Evolutionary conservation across 2,329 filamentous ascomycete genomes (phyloP).

Genomic region (Thermothelomyces thermophilus): DNA sequence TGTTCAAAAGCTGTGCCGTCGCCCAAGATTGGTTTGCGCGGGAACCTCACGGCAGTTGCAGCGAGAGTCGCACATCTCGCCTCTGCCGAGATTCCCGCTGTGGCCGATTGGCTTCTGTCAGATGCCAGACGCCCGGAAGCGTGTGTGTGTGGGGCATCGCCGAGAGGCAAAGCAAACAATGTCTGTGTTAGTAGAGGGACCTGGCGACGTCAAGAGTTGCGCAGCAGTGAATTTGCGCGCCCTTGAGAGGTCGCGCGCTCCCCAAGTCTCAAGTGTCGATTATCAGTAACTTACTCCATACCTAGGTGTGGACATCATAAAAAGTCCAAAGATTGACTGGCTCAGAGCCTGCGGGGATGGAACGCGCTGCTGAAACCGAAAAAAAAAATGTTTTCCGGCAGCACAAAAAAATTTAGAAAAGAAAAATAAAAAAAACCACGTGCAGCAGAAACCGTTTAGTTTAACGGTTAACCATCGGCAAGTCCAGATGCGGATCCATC

Average conservation of each 20-base stretch:
- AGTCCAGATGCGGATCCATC: too few species aligned
- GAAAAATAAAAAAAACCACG: too few species aligned
- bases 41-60: neutral
- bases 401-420: neutral
- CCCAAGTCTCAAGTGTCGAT: too few species aligned
- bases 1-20: conserved; percentile 4
- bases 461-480: neutral
- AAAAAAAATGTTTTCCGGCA: neutral
- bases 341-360: conserved; percentile 6
- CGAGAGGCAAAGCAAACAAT: conserved; percentile 7
- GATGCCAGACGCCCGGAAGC: too few species aligned
- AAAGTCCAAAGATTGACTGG: conserved; percentile 8
- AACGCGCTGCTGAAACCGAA: conserved; percentile 7
- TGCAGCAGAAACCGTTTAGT: neutral
- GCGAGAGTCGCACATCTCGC: neutral
- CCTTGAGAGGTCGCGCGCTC: neutral
- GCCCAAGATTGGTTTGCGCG: conserved; percentile 6
- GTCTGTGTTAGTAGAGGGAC: neutral
- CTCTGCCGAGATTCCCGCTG: neutral
- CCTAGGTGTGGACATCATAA: too few species aligned
- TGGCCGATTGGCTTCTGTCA: neutral
- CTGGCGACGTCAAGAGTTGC: neutral
- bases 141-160: conserved; percentile 6
- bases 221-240: neutral
- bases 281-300: too few species aligned